A percentile compares a stretch with the other conserved stretches of the same genome.
These are phyloP conservation scores for Chloranthus sessilifolius DNA, from an alignment of 164 flowering plant genomes.

Conservation along the genomic window DNA sequence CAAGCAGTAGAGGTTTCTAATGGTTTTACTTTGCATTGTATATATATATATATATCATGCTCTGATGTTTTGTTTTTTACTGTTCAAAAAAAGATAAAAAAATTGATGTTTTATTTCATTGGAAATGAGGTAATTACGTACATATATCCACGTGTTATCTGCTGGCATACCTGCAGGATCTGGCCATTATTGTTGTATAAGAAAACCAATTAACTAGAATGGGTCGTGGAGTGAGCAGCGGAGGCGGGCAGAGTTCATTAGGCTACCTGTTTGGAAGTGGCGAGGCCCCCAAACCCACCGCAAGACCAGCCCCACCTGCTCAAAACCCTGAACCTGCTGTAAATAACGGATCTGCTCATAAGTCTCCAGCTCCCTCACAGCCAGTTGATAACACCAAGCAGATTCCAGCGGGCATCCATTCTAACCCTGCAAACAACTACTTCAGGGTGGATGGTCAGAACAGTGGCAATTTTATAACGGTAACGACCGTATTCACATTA, in stretches of 20 bases:
- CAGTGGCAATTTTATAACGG: conserved; percentile 48
- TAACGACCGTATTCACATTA: no score
- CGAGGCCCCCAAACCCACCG: conserved; percentile 54
- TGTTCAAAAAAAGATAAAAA: no score
- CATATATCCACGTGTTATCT: no score
- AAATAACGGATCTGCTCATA: conserved; percentile 25
- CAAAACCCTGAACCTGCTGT: conserved; percentile 22
- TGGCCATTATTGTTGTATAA: no score
- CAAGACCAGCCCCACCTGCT: conserved; percentile 23
- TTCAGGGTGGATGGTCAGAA: conserved; percentile 45
- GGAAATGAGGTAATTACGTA: no score
- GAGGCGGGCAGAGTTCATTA: conserved; percentile 86
- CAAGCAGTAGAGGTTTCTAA: no score
- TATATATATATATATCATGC: no score
- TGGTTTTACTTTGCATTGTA: no score
- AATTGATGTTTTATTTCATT: no score
- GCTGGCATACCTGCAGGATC: no score
- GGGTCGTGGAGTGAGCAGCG: conserved; percentile 78
- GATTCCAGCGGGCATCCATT: conserved; percentile 39
- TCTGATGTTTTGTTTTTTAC: no score
- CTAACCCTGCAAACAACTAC: conserved; percentile 35
- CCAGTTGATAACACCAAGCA: conserved; percentile 32
- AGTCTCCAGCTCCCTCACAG: conserved; percentile 10
- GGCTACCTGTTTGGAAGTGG: conserved; percentile 70
- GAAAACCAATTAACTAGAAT: no score